Percentiles rank a stretch among this genome's conserved stretches.
phyloP scores from a whole-genome alignment of 306 rosid species.

The Aeschynomene evenia region DNA sequence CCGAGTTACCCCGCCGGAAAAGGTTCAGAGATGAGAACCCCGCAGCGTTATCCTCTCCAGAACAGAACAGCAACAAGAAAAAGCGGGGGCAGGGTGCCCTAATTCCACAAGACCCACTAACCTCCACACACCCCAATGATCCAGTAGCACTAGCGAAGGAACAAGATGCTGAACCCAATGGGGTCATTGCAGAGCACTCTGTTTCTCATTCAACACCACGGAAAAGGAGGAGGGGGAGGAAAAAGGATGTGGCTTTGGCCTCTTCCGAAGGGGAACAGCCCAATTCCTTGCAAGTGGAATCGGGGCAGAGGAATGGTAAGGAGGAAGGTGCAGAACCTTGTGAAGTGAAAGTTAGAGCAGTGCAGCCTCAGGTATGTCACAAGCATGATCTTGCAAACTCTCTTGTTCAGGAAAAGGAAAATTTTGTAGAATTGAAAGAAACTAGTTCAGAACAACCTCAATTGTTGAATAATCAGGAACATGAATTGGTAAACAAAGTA shows the following conservation, averaged over 20 bases:
- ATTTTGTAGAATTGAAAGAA: neutral
- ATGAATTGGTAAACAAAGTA: neutral
- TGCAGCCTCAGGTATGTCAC: conserved; percentile 15
- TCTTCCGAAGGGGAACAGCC: too few relatives aligned
- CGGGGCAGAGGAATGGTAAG: neutral
- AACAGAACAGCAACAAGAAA: neutral
- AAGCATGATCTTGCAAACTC: conserved; percentile 34
- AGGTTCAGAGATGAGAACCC: conserved; percentile 38
- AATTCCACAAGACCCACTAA: neutral
- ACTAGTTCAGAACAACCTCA: neutral
- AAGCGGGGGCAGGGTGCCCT: neutral
- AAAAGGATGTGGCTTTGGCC: neutral
- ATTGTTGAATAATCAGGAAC: neutral
- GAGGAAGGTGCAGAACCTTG: neutral
- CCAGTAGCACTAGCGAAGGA: neutral
- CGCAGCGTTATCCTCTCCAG: conserved; percentile 28
- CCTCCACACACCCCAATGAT: neutral
- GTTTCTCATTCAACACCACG: conserved; percentile 41
- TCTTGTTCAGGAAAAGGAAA: neutral
- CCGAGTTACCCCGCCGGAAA: neutral
- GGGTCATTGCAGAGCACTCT: conserved; percentile 1
- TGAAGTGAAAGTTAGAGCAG: neutral
- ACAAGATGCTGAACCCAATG: neutral
- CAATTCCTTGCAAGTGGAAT: neutral
- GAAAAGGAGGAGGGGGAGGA: conserved; percentile 35